Evolutionary conservation across 441 rosid genomes (phyloP).

Genomic region (Capsella rubella): DNA sequence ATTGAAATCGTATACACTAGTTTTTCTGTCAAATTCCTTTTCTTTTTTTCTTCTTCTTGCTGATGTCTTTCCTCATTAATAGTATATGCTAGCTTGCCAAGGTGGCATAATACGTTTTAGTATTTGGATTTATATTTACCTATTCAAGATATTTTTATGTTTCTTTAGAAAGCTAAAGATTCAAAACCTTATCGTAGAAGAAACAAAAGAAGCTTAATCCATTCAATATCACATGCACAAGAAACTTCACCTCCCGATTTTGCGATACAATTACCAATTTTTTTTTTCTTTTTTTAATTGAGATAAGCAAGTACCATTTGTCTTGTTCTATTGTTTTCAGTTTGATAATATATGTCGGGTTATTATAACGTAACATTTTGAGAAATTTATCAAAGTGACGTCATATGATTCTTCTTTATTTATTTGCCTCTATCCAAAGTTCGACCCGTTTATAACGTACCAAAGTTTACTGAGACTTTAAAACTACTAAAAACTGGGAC

Average conservation of each 20-base stretch:
- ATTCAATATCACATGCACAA: neutral
- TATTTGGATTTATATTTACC: neutral
- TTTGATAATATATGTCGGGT: neutral
- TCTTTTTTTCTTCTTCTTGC: neutral
- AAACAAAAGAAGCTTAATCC: neutral
- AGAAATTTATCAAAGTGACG: neutral
- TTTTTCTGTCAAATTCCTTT: neutral
- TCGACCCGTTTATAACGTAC: no score
- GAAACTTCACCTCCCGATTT: neutral
- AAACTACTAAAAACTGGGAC: neutral
- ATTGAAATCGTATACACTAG: neutral
- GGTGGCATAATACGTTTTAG: slow-evolving; percentile 1
- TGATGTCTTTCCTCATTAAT: slow-evolving; percentile 2
- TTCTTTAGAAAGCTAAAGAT: neutral
- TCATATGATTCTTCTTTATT: neutral
- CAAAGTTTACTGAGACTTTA: neutral
- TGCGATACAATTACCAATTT: neutral
- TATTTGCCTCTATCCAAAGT: no score
- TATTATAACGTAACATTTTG: neutral
- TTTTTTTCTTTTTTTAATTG: neutral
- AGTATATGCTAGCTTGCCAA: slow-evolving; percentile 1
- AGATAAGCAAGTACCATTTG: neutral
- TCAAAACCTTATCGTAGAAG: slow-evolving; percentile 1
- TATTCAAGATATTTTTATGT: neutral
- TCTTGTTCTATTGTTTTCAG: neutral